Evolutionary conservation across 495 filamentous ascomycete species (phyloP), one percentile per base, ranked within the genome.

Genomic region (Halenospora varia): DNA sequence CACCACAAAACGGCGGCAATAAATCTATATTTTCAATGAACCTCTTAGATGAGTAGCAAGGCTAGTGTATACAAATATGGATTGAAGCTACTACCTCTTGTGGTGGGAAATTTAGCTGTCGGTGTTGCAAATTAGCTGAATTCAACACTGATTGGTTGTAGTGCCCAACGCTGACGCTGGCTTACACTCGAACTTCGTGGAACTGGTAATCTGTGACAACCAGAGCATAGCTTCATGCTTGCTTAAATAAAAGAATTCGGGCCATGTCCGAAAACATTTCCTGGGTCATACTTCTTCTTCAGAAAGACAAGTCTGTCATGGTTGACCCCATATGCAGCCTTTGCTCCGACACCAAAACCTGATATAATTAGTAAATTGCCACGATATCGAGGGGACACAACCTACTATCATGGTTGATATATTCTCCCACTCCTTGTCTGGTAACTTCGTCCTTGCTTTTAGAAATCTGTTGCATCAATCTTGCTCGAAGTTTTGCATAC

Each of bases 241-340:
- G 6, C 29, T 35, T 13, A 35, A 13, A 35, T 4, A 35, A 35
- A 13, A 35, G 29, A 35, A 35, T 35, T 35, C 13, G 29, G 29
- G 13, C 29, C 29, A 6, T 13, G 29, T 13, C 73, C 66, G 61
- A 85, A 85, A 18, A 83, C 59, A 61, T 82, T 83, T 0, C 65
- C 71, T 0, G 81, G 78, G 57, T 85, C 81, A 54, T 82, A 83
- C 52, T 76, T 70, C 45, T 68, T 66, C 70, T 83, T 83, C 40
- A 83, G 29, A 17, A 60, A 62, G 55, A 73, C 69, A 56, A 83
- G 58, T 9, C 71, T 70, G 1, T 51, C 54, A 10, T 75, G 66
- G 48, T 83, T 82, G n/a, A 62, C 62, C 1, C 82, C 81, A 62
- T 70, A 81, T 17, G 77, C 64, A 4, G 66, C 68, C 53, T 66